These are phyloP conservation scores for Polytolypa hystricis DNA, from an alignment of 2,329 filamentous ascomycete genomes.

Conservation along the genomic window DNA sequence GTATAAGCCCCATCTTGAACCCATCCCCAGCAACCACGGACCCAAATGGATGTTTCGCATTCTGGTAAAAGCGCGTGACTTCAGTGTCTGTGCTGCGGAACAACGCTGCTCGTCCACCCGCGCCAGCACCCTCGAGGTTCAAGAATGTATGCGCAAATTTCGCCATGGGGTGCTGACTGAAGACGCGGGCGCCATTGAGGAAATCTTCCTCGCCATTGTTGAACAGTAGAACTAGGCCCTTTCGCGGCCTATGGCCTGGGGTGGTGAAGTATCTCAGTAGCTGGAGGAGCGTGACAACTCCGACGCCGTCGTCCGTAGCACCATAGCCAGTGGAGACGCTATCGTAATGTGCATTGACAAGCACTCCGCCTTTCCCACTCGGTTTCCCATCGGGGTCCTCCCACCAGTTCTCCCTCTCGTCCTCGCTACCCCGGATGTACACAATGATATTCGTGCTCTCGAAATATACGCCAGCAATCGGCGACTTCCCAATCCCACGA, in stretches of 20 bases:
- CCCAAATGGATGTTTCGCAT: slow-evolving; percentile 66
- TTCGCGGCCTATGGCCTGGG: slow-evolving; percentile 58
- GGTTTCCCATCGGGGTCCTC: slow-evolving; percentile 38
- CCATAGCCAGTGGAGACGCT: slow-evolving; percentile 86
- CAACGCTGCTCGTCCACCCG: slow-evolving; percentile 74
- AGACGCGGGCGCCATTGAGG: slow-evolving; percentile 74
- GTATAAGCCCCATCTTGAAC: slow-evolving; percentile 66
- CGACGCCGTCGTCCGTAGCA: slow-evolving; percentile 87
- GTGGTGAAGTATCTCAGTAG: slow-evolving; percentile 77
- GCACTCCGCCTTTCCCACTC: slow-evolving; percentile 59
- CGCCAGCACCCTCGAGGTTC: slow-evolving; percentile 90
- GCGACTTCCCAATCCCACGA: slow-evolving; percentile 25
- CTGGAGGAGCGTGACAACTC: slow-evolving; percentile 76
- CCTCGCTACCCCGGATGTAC: slow-evolving; percentile 74
- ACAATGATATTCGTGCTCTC: slow-evolving; percentile 88
- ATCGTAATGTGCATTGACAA: slow-evolving; percentile 94
- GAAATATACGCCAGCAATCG: slow-evolving; percentile 59
- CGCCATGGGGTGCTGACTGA: slow-evolving; percentile 70
- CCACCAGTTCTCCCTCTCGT: slow-evolving; percentile 67
- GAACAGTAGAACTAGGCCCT: slow-evolving; percentile 71
- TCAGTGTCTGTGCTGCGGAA: slow-evolving; percentile 84
- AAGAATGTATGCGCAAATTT: slow-evolving; percentile 77
- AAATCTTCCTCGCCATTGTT: slow-evolving; percentile 97
- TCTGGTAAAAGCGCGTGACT: slow-evolving; percentile 67
- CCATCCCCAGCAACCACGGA: slow-evolving; percentile 73